These are phyloP conservation scores for Gleditsia sinensis DNA, from an alignment of 306 rosid genomes.

Conservation along the genomic window DNA sequence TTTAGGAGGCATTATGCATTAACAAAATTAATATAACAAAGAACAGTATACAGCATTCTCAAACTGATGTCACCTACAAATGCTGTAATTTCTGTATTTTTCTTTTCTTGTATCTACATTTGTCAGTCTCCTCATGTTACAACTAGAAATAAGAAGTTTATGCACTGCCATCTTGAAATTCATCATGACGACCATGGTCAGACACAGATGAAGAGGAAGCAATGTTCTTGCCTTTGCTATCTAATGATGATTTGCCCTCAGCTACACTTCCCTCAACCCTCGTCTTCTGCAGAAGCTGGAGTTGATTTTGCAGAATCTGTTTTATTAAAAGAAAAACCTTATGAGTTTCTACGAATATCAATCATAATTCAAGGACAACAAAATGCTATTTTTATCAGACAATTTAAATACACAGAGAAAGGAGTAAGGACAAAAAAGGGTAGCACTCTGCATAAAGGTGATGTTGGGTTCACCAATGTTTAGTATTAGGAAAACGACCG, in stretches of 20 bases:
- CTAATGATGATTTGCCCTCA: conserved; percentile 38
- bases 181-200: conserved; percentile 21
- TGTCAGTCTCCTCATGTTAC: conserved; percentile 27
- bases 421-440: not conserved
- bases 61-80: conserved; percentile 17
- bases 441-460: not conserved
- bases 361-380: conserved; percentile 8
- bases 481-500: not conserved
- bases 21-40: conserved; percentile 34
- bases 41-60: conserved; percentile 23
- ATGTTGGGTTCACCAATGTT: not conserved
- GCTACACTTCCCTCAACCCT: conserved; percentile 39
- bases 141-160: conserved; percentile 23
- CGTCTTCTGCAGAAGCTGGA: conserved; percentile 55
- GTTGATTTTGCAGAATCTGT: conserved; percentile 71
- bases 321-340: not conserved
- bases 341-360: not conserved
- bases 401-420: conserved; percentile 2
- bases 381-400: conserved; percentile 21
- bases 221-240: conserved; percentile 60
- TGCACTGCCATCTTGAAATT: conserved; percentile 35
- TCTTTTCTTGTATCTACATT: conserved; percentile 49
- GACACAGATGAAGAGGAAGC: conserved; percentile 41
- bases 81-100: conserved; percentile 39
- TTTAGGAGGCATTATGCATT: conserved; percentile 34